Evolutionary conservation across 1,284 basidiomycete genomes (phyloP).

Genomic region (Pseudozyma sp.): DNA sequence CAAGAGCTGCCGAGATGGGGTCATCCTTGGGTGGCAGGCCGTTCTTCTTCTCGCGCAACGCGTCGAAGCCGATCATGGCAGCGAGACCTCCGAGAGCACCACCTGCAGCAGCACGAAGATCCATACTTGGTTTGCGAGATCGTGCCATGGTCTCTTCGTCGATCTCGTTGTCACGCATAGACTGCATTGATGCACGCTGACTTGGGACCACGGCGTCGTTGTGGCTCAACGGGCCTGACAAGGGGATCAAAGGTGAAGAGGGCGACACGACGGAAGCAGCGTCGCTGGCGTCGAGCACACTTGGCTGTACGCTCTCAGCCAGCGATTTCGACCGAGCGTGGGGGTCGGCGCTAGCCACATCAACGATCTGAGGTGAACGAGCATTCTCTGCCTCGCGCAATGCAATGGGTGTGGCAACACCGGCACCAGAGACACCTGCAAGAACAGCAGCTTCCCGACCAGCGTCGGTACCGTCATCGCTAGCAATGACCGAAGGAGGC

Average conservation of each 20-base stretch:
- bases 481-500: slow-evolving; percentile 32
- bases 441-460: not conserved
- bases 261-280: slow-evolving; percentile 36
- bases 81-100: slow-evolving; percentile 50
- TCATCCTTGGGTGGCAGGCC: slow-evolving; percentile 41
- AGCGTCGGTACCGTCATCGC: slow-evolving; percentile 28
- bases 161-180: slow-evolving; percentile 40
- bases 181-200: slow-evolving; percentile 45
- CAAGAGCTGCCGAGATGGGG: slow-evolving; percentile 18
- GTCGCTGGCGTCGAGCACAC: slow-evolving; percentile 44
- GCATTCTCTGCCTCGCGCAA: slow-evolving; percentile 48
- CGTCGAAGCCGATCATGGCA: slow-evolving; percentile 51
- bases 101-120: slow-evolving; percentile 45
- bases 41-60: slow-evolving; percentile 42
- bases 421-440: slow-evolving; percentile 14
- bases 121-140: slow-evolving; percentile 44
- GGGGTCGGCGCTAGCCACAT: slow-evolving; percentile 12
- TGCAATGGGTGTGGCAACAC: slow-evolving; percentile 32
- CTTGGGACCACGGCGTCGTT: slow-evolving; percentile 45
- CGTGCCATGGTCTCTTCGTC: slow-evolving; percentile 39
- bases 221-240: slow-evolving; percentile 53
- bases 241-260: slow-evolving; percentile 46
- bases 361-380: slow-evolving; percentile 47
- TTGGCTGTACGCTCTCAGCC: slow-evolving; percentile 46
- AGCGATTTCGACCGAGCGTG: slow-evolving; percentile 38